Evolutionary conservation across 768 basidiomycete species (phyloP).

Genomic region (Termitomyces sp.): DNA sequence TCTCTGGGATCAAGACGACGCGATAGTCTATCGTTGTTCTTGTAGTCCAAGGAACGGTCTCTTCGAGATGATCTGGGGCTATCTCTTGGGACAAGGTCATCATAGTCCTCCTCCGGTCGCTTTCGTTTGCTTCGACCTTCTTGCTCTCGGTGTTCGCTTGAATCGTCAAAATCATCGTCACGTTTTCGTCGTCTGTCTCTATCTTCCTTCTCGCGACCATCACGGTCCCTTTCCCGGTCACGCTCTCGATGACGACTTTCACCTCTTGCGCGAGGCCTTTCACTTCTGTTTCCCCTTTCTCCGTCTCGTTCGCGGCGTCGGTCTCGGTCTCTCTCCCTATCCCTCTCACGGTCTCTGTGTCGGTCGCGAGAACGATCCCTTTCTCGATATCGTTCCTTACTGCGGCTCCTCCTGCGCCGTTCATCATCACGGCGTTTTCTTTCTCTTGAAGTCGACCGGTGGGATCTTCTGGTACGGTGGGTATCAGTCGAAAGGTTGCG

Average conservation of each 20-base stretch:
- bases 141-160: conserved; percentile 36
- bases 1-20: conserved; percentile 54
- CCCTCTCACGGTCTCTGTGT: conserved; percentile 37
- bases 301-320: conserved; percentile 50
- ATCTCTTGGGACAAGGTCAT: conserved; percentile 41
- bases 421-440: conserved; percentile 56
- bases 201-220: conserved; percentile 38
- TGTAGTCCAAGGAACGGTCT: conserved; percentile 56
- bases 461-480: conserved; percentile 66
- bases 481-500: conserved; percentile 79
- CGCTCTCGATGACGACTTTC: conserved; percentile 56
- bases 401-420: conserved; percentile 59
- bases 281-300: conserved; percentile 45
- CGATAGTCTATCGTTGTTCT: conserved; percentile 41
- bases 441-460: conserved; percentile 69
- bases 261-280: conserved; percentile 46
- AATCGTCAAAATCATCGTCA: conserved; percentile 56
- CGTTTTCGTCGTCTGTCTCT: conserved; percentile 62
- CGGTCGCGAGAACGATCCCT: conserved; percentile 56
- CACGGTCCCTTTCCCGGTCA: conserved; percentile 40
- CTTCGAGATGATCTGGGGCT: conserved; percentile 45
- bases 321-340: conserved; percentile 42
- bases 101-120: conserved; percentile 51
- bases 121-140: conserved; percentile 68
- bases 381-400: conserved; percentile 53